These are phyloP conservation scores for Epichloe sibirici DNA, from an alignment of 2,329 filamentous ascomycete species.

Conservation along the genomic window DNA sequence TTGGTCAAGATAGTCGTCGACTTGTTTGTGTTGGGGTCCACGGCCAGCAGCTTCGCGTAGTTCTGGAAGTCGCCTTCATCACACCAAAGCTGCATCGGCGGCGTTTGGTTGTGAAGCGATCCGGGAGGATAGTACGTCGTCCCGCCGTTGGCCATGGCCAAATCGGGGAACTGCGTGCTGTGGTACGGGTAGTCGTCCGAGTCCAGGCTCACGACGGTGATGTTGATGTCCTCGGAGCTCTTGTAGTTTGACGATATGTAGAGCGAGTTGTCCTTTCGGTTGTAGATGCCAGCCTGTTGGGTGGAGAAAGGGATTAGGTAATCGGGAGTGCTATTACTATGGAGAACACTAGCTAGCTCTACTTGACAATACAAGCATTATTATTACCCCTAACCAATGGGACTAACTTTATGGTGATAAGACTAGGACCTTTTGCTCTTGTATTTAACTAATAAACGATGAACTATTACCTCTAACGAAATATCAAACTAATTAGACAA, in stretches of 20 bases:
- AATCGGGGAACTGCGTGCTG: constrained; percentile 10
- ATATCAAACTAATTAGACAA: no score
- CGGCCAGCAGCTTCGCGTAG: constrained; percentile 25
- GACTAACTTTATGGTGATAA: no score
- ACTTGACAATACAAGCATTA: no score
- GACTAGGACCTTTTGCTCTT: no score
- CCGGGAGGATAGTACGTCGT: constrained; percentile 12
- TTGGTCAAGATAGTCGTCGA: constrained; percentile 39
- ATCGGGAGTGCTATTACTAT: no score
- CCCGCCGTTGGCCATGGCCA: constrained; percentile 13
- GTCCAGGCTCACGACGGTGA: constrained; percentile 11
- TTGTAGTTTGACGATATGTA: constrained; percentile 17
- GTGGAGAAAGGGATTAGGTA: no score
- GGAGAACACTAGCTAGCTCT: no score
- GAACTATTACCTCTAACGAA: no score
- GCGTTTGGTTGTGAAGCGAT: constrained; percentile 5
- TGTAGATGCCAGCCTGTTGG: constrained; percentile 33
- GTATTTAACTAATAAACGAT: no score
- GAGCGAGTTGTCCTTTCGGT: constrained; percentile 6
- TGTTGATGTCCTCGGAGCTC: constrained; percentile 26
- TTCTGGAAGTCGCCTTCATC: constrained; percentile 33
- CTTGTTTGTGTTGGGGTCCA: background rate
- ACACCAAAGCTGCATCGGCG: constrained; percentile 11
- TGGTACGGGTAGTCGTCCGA: constrained; percentile 9
- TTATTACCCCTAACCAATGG: no score